A percentile compares a stretch with the other conserved stretches of the same genome.
phyloP scores from a whole-genome alignment of 331 rosid genomes.

The Saraca asoca region DNA sequence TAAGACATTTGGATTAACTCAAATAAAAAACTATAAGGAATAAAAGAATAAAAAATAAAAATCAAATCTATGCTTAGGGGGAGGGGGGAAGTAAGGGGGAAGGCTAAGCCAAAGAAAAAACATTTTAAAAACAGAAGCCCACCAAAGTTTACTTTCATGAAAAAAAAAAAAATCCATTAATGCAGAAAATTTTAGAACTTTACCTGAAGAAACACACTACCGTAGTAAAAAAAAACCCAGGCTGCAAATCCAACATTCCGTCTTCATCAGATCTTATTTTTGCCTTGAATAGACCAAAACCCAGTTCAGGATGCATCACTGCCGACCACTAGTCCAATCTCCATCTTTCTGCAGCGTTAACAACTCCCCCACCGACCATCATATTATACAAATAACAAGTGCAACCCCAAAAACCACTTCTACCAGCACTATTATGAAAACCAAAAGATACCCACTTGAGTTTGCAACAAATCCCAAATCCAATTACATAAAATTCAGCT shows the following conservation, averaged over 20 bases:
- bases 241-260: conserved; percentile 39
- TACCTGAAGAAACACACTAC: conserved; percentile 57
- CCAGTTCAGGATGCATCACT: conserved; percentile 34
- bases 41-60: conserved; percentile 31
- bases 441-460: conserved; percentile 31
- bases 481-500: neutral
- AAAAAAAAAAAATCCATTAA: conserved; percentile 23
- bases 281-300: conserved; percentile 35
- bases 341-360: conserved; percentile 23
- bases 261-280: conserved; percentile 65
- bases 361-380: conserved; percentile 28
- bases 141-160: conserved; percentile 36
- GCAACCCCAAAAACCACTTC: conserved; percentile 25
- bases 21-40: conserved; percentile 12
- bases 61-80: no score
- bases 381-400: conserved; percentile 22
- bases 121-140: conserved; percentile 41
- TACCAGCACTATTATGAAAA: conserved; percentile 39
- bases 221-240: conserved; percentile 36
- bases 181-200: conserved; percentile 45
- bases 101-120: conserved; percentile 19
- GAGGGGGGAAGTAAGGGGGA: no score
- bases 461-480: conserved; percentile 37
- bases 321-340: conserved; percentile 46
- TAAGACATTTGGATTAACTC: conserved; percentile 41